Percentiles rank a stretch among this genome's conserved stretches.
Evolutionary conservation across 2,329 filamentous ascomycete species (phyloP).

Genomic region (Mycogone perniciosa): DNA sequence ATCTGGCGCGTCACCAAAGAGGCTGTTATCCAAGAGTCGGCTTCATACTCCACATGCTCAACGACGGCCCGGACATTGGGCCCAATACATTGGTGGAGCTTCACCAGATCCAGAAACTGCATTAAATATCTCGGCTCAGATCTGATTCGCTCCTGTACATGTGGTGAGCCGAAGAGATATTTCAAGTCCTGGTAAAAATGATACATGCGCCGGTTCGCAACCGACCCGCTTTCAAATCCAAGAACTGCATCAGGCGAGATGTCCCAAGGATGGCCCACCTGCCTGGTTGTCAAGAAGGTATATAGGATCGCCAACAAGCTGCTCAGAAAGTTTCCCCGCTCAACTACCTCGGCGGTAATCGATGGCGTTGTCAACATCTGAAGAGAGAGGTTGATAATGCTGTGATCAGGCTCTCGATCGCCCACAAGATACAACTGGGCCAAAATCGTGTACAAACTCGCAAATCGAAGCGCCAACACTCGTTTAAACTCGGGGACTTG

Average conservation of each 20-base stretch:
- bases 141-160: conserved; percentile 80
- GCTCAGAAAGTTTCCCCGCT: conserved; percentile 90
- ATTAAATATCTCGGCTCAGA: conserved; percentile 80
- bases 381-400: conserved; percentile 93
- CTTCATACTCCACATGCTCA: conserved; percentile 97
- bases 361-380: conserved; percentile 96
- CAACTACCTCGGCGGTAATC: conserved; percentile 91
- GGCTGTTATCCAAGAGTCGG: conserved; percentile 95
- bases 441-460: conserved; percentile 86
- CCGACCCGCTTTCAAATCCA: conserved; percentile 88
- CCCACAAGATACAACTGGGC: conserved; percentile 94
- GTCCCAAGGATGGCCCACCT: conserved; percentile 90
- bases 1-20: conserved; percentile 92
- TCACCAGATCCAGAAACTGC: conserved; percentile 92
- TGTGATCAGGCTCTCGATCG: conserved; percentile 93
- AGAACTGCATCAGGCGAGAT: conserved; percentile 80
- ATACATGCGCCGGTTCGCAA: conserved; percentile 92
- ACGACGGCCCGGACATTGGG: conserved; percentile 86
- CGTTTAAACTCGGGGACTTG: conserved; percentile 95
- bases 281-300: conserved; percentile 90
- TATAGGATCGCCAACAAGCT: conserved; percentile 95
- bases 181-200: conserved; percentile 96
- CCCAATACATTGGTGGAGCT: conserved; percentile 94
- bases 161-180: conserved; percentile 80
- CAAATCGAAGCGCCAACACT: conserved; percentile 85